Evolutionary conservation across 2,329 filamentous ascomycete genomes (phyloP).

Genomic region (Calcarisporium arbuscula): DNA sequence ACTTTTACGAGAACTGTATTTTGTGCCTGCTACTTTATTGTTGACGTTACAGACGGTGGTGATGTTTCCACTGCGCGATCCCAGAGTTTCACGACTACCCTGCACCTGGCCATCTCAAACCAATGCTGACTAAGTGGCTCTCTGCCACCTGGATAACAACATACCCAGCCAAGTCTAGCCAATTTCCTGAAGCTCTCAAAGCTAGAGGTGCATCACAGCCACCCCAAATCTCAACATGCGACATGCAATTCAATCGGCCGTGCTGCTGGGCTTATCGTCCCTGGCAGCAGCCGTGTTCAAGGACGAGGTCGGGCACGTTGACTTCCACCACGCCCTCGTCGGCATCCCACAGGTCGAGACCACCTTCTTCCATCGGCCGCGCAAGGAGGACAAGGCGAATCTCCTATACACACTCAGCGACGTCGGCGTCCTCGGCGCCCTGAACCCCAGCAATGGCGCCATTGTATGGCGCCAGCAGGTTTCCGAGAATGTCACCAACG

Average conservation of each 20-base stretch:
- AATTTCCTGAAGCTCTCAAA: too few species aligned
- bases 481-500: slow-evolving; percentile 40
- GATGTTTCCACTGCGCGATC: too few species aligned
- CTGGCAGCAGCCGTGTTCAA: slow-evolving; percentile 64
- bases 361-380: slow-evolving; percentile 91
- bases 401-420: slow-evolving; percentile 89
- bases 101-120: too few species aligned
- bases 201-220: too few species aligned
- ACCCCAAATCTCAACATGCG: slow-evolving; percentile 30
- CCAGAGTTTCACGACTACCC: too few species aligned
- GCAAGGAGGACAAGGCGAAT: slow-evolving; percentile 74
- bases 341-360: slow-evolving; percentile 75
- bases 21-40: too few species aligned
- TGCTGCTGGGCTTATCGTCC: slow-evolving; percentile 33
- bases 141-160: too few species aligned
- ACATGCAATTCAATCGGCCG: slow-evolving; percentile 26
- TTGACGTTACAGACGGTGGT: too few species aligned
- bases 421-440: slow-evolving; percentile 72
- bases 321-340: slow-evolving; percentile 88
- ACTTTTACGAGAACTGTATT: too few species aligned
- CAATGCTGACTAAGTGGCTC: too few species aligned
- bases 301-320: slow-evolving; percentile 86
- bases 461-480: slow-evolving; percentile 82
- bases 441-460: slow-evolving; percentile 80
- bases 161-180: too few species aligned